Evolutionary conservation across 2,329 filamentous ascomycete species (phyloP).

Genomic region (Trichophyton benhamiae): DNA sequence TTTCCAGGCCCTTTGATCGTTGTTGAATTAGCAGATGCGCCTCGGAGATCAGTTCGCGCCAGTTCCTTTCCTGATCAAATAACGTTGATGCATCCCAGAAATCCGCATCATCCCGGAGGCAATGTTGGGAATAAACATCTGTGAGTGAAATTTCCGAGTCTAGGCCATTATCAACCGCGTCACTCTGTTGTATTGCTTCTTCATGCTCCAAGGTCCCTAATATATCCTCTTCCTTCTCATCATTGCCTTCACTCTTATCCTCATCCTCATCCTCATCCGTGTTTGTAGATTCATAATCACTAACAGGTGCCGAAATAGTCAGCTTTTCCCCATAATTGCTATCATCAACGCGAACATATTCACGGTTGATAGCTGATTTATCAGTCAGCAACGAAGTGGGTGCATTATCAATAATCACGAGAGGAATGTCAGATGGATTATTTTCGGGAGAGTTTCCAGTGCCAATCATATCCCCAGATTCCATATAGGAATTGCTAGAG

Average conservation of each 20-base stretch:
- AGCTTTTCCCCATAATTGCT: neutral
- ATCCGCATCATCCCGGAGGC: constrained; percentile 3
- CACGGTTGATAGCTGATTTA: no score
- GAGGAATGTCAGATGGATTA: neutral
- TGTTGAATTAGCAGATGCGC: constrained; percentile 4
- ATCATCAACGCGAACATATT: neutral
- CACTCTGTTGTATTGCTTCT: neutral
- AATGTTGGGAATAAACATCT: neutral
- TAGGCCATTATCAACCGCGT: neutral
- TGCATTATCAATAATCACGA: neutral
- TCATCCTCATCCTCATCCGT: neutral
- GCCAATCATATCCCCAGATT: neutral
- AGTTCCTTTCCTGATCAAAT: constrained; percentile 10
- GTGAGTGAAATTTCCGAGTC: neutral
- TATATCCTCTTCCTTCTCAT: neutral
- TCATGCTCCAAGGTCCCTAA: neutral
- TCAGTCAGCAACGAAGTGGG: neutral
- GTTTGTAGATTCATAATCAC: neutral
- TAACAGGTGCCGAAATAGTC: neutral
- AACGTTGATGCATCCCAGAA: constrained; percentile 7
- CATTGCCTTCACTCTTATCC: neutral
- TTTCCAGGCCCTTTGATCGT: constrained; percentile 1
- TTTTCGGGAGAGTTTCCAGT: neutral
- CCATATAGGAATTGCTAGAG: neutral
- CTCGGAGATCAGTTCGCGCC: constrained; percentile 10